These are phyloP conservation scores for Arthrobotrys sinensis DNA, from an alignment of 2,329 filamentous ascomycete species.

Conservation along the genomic window DNA sequence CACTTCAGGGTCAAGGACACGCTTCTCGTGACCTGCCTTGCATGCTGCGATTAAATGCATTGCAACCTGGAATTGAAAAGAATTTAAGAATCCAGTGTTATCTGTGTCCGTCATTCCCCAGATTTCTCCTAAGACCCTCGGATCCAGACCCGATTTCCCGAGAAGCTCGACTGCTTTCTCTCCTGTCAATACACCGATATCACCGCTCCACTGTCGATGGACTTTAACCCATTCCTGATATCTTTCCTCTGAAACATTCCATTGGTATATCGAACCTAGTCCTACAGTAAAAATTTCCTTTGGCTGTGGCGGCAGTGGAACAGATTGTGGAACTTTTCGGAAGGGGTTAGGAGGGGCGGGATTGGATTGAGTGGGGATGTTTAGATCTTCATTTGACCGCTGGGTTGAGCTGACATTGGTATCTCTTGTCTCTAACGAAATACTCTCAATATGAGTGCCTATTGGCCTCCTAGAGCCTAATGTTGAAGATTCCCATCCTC, in stretches of 20 bases:
- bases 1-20: not conserved
- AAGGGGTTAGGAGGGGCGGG: not conserved
- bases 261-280: not conserved
- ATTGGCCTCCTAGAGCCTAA: not conserved
- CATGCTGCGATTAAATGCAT: constrained; percentile 23
- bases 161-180: constrained; percentile 3
- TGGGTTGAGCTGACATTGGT: not conserved
- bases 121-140: not conserved
- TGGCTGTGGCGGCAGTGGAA: not conserved
- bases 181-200: not conserved
- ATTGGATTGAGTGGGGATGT: not conserved
- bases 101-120: constrained; percentile 19
- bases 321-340: not conserved
- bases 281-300: not conserved
- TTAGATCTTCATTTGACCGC: too few relatives aligned
- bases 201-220: not conserved
- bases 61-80: constrained; percentile 12
- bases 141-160: not conserved
- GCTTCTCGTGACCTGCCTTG: not conserved
- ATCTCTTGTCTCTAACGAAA: not conserved
- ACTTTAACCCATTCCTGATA: not conserved
- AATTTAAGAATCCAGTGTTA: not conserved
- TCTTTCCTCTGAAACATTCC: not conserved
- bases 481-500: not conserved
- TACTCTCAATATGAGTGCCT: not conserved